These are phyloP conservation scores for Acanthamoeba lenticulata DNA, from an alignment of 208 protist species.

Conservation along the genomic window DNA sequence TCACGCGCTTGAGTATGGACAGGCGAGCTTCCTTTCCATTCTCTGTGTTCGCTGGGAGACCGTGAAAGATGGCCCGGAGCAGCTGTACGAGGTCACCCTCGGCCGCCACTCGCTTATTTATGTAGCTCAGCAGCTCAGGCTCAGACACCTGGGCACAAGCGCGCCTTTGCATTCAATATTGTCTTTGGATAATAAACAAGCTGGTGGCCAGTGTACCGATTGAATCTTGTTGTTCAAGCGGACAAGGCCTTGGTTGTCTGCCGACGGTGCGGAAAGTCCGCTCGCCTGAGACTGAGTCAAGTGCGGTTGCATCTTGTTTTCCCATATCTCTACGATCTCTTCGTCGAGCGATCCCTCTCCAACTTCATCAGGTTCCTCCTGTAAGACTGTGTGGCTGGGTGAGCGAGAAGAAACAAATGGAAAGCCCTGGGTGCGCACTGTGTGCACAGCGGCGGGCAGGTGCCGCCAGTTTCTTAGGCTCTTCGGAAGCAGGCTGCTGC, in stretches of 20 bases:
- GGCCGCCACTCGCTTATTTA: slow-evolving; percentile 19
- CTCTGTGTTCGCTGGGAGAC: background rate
- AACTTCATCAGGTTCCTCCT: slow-evolving; percentile 13
- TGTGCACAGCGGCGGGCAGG: slow-evolving; percentile 49
- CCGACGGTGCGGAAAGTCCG: background rate
- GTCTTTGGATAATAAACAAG: background rate
- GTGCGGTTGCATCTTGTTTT: slow-evolving; percentile 40
- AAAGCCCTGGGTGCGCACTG: background rate
- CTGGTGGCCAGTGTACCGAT: background rate
- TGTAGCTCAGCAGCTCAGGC: background rate
- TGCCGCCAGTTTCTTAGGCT: background rate
- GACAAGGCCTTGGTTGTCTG: slow-evolving; percentile 25
- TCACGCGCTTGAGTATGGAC: background rate
- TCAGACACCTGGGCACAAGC: background rate
- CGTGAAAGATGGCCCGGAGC: slow-evolving; percentile 20
- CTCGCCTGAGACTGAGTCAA: background rate
- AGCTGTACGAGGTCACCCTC: slow-evolving; percentile 32
- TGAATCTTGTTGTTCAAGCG: slow-evolving; percentile 23
- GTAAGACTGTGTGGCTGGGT: background rate
- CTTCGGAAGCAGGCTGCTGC: background rate
- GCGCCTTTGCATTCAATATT: too few relatives aligned
- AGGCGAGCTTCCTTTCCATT: background rate
- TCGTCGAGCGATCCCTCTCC: slow-evolving; percentile 14
- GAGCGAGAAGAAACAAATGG: background rate
- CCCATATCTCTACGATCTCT: slow-evolving; percentile 58